A percentile compares a stretch with the other conserved stretches of the same genome.
These are phyloP conservation scores for Pichia heedii DNA, from an alignment of 805 yeast species.

Conservation along the genomic window DNA sequence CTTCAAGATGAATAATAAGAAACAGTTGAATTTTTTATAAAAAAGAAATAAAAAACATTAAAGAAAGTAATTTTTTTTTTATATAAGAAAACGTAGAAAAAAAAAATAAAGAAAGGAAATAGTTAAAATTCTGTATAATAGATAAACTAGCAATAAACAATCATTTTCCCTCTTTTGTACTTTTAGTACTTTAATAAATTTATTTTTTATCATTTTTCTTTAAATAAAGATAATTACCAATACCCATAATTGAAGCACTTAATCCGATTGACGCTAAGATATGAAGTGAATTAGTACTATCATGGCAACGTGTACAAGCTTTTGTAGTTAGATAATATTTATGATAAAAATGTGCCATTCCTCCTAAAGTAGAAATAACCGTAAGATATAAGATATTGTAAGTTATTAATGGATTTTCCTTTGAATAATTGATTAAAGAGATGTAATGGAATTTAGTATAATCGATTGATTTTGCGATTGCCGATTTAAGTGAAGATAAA, in stretches of 20 bases:
- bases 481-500: background rate
- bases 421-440: background rate
- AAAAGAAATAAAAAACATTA: too few relatives aligned
- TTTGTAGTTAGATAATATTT: slow-evolving; percentile 1
- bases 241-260: slow-evolving; percentile 7
- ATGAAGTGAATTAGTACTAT: slow-evolving; percentile 1
- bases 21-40: too few relatives aligned
- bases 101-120: too few relatives aligned
- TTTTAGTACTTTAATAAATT: background rate
- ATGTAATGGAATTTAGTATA: background rate
- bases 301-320: slow-evolving; percentile 4
- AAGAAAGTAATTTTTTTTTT: too few relatives aligned
- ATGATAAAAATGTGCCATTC: slow-evolving; percentile 7
- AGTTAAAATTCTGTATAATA: too few relatives aligned
- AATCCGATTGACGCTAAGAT: slow-evolving; percentile 5
- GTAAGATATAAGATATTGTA: slow-evolving; percentile 8
- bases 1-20: slow-evolving; percentile 13
- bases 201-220: slow-evolving; percentile 4
- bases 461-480: background rate
- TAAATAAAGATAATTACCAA: slow-evolving; percentile 11
- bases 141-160: too few relatives aligned
- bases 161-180: too few relatives aligned
- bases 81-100: too few relatives aligned
- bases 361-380: slow-evolving; percentile 1
- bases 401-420: slow-evolving; percentile 6